Evolutionary conservation across 2,329 filamentous ascomycete genomes (phyloP).

Genomic region (Penicillium expansum): DNA sequence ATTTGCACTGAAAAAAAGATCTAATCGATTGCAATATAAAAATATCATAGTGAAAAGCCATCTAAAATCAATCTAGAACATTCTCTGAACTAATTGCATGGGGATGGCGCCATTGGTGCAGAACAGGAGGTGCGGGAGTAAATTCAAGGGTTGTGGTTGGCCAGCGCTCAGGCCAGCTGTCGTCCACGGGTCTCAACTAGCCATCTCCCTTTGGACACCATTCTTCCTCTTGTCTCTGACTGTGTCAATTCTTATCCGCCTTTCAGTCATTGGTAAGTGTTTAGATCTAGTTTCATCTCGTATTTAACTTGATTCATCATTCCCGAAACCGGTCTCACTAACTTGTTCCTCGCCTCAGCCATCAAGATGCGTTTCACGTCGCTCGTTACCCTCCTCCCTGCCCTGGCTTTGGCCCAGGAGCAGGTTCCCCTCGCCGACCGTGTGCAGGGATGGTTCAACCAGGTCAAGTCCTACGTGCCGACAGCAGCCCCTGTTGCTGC

Average conservation of each 20-base stretch:
- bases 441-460: constrained; percentile 48
- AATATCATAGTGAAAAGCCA: neutral
- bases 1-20: neutral
- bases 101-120: constrained; percentile 1
- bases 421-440: constrained; percentile 53
- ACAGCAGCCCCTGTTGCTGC: constrained; percentile 42
- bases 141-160: constrained; percentile 20
- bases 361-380: constrained; percentile 54
- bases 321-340: constrained; percentile 9
- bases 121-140: neutral
- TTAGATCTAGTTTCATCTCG: neutral
- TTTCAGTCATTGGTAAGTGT: constrained; percentile 2
- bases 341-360: constrained; percentile 20
- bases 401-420: constrained; percentile 56
- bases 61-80: neutral
- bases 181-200: constrained; percentile 17
- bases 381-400: constrained; percentile 48
- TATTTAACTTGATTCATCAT: neutral
- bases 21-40: neutral
- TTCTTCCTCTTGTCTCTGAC: constrained; percentile 13
- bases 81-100: neutral
- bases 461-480: constrained; percentile 56
- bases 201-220: constrained; percentile 5
- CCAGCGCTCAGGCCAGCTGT: constrained; percentile 34
- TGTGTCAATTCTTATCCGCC: constrained; percentile 7